Evolutionary conservation across 768 basidiomycete species (phyloP), one percentile per base, ranked within the genome.

Genomic region (Trametes punicea): DNA sequence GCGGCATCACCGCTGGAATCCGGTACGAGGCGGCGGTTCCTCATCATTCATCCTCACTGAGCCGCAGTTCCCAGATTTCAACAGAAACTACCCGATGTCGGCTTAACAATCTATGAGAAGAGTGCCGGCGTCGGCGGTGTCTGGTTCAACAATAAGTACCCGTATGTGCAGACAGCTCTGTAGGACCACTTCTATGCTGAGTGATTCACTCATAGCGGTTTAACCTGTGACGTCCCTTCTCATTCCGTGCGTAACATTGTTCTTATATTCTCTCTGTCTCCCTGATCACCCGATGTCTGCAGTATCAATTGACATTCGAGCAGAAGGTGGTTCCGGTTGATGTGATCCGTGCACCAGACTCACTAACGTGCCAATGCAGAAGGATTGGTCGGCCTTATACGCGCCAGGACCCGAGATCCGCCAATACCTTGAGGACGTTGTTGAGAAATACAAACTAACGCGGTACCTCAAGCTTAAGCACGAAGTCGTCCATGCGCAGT

Each of bases 231-330:
- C 62, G 76, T 84, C 20, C 83, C 83, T 11, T 74, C 82, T 1
- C 81, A 82, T 55, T 74, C 72, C 34, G 82, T 83, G 63, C 58
- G 76, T 60, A 57, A 20, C 59, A 46, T 52, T 16, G 2, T 18
- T 13, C 31, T 16, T 27, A 34, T 48, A n/a, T 31, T 54, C 15
- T 21, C 15, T 15, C 46, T 8, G 20, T 41, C n/a, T n/a, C n/a
- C 13, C 40, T 18, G 26, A 62, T 46, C 27, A 20, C 48, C 26
- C n/a, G 16, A 34, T 11, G n/a, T n/a, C n/a, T 20, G 2, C 50
- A 85, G 82, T 83, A 83, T 61, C 82, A 85, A 66, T 71, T 80
- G 30, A 78, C 81, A 0, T 85, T 84, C 59, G 79, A 79, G 54
- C 69, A 74, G 11, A 81, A 84, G 58, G 80, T 76, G 58, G 8